A percentile compares a stretch with the other conserved stretches of the same genome.
Evolutionary conservation across 2,329 filamentous ascomycete genomes (phyloP).

Genomic region (Uncinocarpus reesii): DNA sequence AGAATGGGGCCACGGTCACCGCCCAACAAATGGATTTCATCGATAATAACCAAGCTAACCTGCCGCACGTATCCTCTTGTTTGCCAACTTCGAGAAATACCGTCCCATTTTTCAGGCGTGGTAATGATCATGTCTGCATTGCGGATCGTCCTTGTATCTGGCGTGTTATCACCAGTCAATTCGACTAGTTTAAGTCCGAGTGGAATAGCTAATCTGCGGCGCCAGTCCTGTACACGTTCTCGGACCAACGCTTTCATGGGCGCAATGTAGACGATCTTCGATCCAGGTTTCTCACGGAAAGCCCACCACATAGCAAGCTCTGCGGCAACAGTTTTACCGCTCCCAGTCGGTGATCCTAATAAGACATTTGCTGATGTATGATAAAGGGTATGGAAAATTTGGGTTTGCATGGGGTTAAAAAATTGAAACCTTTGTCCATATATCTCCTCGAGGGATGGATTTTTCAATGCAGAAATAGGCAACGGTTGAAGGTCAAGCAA

Average conservation of each 20-base stretch:
- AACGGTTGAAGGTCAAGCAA: constrained; percentile 84
- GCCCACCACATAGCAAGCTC: constrained; percentile 99
- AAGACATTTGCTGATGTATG: constrained; percentile 86
- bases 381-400: constrained; percentile 94
- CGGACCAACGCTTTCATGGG: constrained; percentile 98
- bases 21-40: constrained; percentile 95
- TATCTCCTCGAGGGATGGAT: constrained; percentile 73
- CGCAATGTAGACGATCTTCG: constrained; percentile 97
- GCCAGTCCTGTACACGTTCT: constrained; percentile 93
- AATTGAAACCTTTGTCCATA: constrained; percentile 84
- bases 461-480: constrained; percentile 76
- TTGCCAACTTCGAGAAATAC: constrained; percentile 97
- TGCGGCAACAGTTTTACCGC: constrained; percentile 92
- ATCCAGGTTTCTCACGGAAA: constrained; percentile 84
- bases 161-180: constrained; percentile 94
- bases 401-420: constrained; percentile 99
- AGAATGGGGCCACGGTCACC: constrained; percentile 94
- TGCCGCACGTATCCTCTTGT: constrained; percentile 92
- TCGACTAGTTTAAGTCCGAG: constrained; percentile 88
- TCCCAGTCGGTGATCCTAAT: constrained; percentile 88
- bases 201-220: constrained; percentile 64
- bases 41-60: constrained; percentile 93
- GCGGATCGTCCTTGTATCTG: constrained; percentile 87
- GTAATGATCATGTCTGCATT: constrained; percentile 97
- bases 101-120: constrained; percentile 99